These are phyloP conservation scores for Nemania sp. DNA, from an alignment of 2,329 filamentous ascomycete genomes.

Conservation along the genomic window DNA sequence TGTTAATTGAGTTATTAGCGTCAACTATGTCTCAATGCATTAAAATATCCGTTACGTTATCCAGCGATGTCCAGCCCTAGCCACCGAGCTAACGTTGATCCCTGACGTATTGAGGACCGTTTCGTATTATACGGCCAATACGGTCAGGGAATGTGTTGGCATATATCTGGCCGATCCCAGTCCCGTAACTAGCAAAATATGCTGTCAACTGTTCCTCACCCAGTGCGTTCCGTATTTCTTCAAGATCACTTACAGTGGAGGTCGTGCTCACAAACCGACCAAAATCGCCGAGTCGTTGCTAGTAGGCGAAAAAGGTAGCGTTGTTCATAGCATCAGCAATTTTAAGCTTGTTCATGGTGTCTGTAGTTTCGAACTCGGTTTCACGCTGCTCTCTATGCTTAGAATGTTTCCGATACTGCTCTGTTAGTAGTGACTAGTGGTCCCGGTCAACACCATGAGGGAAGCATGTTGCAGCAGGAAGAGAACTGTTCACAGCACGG, in stretches of 20 bases:
- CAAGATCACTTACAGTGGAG: constrained; percentile 61
- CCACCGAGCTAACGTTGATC: constrained; percentile 61
- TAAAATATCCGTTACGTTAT: constrained; percentile 63
- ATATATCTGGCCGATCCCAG: constrained; percentile 64
- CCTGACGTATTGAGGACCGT: constrained; percentile 61
- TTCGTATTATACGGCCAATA: constrained; percentile 62
- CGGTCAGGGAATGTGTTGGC: constrained; percentile 63
- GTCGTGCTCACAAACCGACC: constrained; percentile 61
- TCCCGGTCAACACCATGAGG: constrained; percentile 60
- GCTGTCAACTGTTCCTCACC: constrained; percentile 61
- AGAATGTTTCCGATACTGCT: constrained; percentile 56
- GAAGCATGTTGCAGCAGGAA: constrained; percentile 60
- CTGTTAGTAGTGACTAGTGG: constrained; percentile 58
- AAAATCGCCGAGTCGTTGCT: constrained; percentile 58
- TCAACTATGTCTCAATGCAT: too few relatives aligned
- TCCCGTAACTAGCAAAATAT: constrained; percentile 65
- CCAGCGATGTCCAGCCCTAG: constrained; percentile 61
- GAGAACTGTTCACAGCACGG: constrained; percentile 63
- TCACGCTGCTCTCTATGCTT: too few relatives aligned
- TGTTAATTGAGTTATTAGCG: too few relatives aligned
- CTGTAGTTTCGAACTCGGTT: too few relatives aligned
- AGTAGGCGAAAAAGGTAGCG: constrained; percentile 59
- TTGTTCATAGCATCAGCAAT: constrained; percentile 61
- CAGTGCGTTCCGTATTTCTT: constrained; percentile 60
- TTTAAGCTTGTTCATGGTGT: constrained; percentile 56